Evolutionary conservation across 805 yeast genomes (phyloP), one percentile per base, ranked within the genome.

Genomic region (Candida nemodendra): DNA sequence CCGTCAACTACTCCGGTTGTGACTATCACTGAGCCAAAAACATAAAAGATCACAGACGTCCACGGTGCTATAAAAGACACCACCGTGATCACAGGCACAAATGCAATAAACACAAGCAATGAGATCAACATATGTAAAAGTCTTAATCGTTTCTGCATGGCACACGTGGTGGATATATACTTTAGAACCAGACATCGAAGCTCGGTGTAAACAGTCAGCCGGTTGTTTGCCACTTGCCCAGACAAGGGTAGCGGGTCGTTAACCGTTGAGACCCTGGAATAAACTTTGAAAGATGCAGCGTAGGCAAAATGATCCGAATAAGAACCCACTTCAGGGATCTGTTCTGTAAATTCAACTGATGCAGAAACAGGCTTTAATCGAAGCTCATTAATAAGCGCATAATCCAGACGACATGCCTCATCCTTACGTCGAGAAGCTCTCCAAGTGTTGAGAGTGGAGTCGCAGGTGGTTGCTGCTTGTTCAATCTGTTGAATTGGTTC

Each of bases 261-360:
- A 25, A 30, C 19, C 17, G 18, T 30, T n/a, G n/a, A n/a, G n/a
- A n/a, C n/a, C 15, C 34, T 47, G 5, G 56, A 49, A 14, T 54
- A 38, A 2, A 69, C 41, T 32, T 65, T 56, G 28, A 78, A 50
- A 1, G 68, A 61, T 28, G 78, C 71, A 1, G 71, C 51, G 51
- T 83, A 85, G 0, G 91, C 99, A 69, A 93, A 93, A 66, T 93
- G 99, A 56, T 93, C 99, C 1, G 96, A 87, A 45, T 76, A 81
- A 4, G 95, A 84, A 18, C 95, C 88, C 1, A 85, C 68, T 1
- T 65, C 70, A 0, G 84, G 82, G 7, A 86, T 64, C 16, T 59
- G 54, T 31, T 86, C 95, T 1, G 88, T 80, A 54, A 93, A 90
- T 19, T 71, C 72, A 2, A 89, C 96, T 5, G 69, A 60, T 0